phyloP scores from a whole-genome alignment of 129 eudicot species.

The carrot (Daucus carota) region DNA sequence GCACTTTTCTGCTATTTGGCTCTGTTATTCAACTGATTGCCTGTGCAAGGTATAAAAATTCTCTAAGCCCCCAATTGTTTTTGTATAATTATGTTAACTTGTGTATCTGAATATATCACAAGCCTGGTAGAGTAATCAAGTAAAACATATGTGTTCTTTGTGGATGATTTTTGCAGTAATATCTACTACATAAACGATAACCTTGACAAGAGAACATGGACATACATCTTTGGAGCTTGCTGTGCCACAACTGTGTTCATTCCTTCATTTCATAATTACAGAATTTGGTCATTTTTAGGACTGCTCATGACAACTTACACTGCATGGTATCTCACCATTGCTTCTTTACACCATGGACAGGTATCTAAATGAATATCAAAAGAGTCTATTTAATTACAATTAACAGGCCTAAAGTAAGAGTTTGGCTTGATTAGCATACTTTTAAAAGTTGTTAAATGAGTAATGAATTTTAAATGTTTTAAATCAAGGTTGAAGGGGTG shows the following conservation, averaged over 20 bases:
- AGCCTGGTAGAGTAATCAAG: not conserved
- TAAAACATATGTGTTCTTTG: not conserved
- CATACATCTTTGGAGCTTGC: slow-evolving; percentile 89
- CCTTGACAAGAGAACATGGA: slow-evolving; percentile 89
- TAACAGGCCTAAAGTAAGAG: not conserved
- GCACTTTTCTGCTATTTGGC: slow-evolving; percentile 83
- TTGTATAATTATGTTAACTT: not conserved
- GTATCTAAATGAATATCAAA: slow-evolving; percentile 20
- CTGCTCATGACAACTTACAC: slow-evolving; percentile 87
- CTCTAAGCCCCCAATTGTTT: too few species aligned
- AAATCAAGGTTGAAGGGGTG: slow-evolving; percentile 65
- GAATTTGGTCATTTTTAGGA: slow-evolving; percentile 88
- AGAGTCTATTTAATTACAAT: not conserved
- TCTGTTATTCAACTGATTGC: slow-evolving; percentile 86
- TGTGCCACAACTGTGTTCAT: slow-evolving; percentile 92
- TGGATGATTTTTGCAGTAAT: slow-evolving; percentile 41
- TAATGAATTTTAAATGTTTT: not conserved
- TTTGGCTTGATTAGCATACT: slow-evolving; percentile 16
- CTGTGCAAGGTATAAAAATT: slow-evolving; percentile 88
- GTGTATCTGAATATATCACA: not conserved
- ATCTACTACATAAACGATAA: slow-evolving; percentile 85
- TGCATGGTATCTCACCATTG: slow-evolving; percentile 82
- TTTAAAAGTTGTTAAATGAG: not conserved
- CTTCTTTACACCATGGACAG: slow-evolving; percentile 82
- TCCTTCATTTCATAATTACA: slow-evolving; percentile 90